A percentile compares a stretch with the other conserved stretches of the same genome.
Conservation (phyloP, 2,329 filamentous ascomycete species). For the Dactylellina cionopaga region DNA sequence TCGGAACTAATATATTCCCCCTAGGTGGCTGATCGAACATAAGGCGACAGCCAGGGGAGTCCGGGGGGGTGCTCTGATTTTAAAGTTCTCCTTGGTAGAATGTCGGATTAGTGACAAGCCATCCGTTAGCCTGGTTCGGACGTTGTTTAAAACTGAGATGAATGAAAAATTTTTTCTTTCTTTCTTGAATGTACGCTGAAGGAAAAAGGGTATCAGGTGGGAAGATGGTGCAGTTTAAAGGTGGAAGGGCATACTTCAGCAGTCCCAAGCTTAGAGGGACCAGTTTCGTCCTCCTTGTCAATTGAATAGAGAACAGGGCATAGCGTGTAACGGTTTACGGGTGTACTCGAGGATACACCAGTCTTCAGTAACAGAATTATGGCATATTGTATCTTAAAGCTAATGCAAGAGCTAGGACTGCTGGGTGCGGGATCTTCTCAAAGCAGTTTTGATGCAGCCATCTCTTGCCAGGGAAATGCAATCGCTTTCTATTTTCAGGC, state of each 20-base stretch:
- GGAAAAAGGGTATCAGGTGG: neutral
- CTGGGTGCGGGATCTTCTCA: constrained; percentile 43
- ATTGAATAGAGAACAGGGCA: constrained; percentile 37
- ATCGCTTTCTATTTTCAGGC: constrained; percentile 38
- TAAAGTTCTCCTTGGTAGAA: constrained; percentile 1
- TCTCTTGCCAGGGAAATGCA: constrained; percentile 39
- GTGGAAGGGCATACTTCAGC: constrained; percentile 23
- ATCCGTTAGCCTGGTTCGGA: neutral
- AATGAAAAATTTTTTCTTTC: neutral
- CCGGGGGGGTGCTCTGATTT: constrained; percentile 36
- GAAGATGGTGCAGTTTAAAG: constrained; percentile 29
- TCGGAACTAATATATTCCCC: constrained; percentile 51
- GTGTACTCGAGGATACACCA: constrained; percentile 40
- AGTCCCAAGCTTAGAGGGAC: constrained; percentile 12
- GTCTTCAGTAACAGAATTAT: constrained; percentile 36
- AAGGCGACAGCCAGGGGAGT: constrained; percentile 25
- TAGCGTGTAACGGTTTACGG: constrained; percentile 52
- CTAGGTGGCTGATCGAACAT: constrained; percentile 42
- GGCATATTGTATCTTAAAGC: constrained; percentile 36
- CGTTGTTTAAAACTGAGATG: neutral
- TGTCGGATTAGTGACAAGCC: neutral
- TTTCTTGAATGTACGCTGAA: constrained; percentile 4
- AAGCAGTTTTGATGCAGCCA: constrained; percentile 40
- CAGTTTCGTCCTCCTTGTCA: constrained; percentile 20
- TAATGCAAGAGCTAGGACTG: constrained; percentile 49